These are phyloP conservation scores for Xylariaceae sp. DNA, from an alignment of 2,329 filamentous ascomycete species.

Conservation along the genomic window DNA sequence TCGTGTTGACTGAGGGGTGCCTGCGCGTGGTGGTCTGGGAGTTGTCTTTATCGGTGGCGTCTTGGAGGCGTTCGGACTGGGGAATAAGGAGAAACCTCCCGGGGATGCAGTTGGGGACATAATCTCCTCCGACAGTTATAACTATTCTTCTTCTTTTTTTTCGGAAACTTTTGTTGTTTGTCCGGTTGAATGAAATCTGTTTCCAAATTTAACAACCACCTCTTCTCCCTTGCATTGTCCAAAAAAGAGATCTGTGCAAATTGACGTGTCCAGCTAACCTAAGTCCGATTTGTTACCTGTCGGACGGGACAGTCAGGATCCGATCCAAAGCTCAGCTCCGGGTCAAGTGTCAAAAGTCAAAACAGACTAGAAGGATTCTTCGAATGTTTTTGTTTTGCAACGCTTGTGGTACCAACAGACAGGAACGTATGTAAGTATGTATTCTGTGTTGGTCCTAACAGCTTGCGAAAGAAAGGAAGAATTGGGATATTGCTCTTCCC, in stretches of 20 bases:
- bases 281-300: background rate
- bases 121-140: slow-evolving; percentile 4
- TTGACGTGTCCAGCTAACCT: too few relatives aligned
- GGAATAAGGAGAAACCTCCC: slow-evolving; percentile 54
- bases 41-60: slow-evolving; percentile 41
- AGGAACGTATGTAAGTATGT: slow-evolving; percentile 5
- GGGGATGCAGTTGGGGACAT: slow-evolving; percentile 29
- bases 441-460: too few relatives aligned
- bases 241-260: background rate
- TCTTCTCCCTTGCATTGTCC: background rate
- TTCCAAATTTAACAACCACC: slow-evolving; percentile 4
- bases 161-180: background rate
- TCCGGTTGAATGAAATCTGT: slow-evolving; percentile 1
- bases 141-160: slow-evolving; percentile 2
- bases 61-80: slow-evolving; percentile 40
- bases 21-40: slow-evolving; percentile 28
- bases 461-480: background rate
- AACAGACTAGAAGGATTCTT: slow-evolving; percentile 7
- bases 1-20: slow-evolving; percentile 25
- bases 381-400: slow-evolving; percentile 3
- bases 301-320: background rate
- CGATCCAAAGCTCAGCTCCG: background rate
- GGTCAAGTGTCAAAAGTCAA: slow-evolving; percentile 3
- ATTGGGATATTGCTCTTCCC: too few relatives aligned
- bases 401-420: slow-evolving; percentile 8